Conservation (phyloP, 495 filamentous ascomycete genomes). For the Hypomontagnella monticulosa region DNA sequence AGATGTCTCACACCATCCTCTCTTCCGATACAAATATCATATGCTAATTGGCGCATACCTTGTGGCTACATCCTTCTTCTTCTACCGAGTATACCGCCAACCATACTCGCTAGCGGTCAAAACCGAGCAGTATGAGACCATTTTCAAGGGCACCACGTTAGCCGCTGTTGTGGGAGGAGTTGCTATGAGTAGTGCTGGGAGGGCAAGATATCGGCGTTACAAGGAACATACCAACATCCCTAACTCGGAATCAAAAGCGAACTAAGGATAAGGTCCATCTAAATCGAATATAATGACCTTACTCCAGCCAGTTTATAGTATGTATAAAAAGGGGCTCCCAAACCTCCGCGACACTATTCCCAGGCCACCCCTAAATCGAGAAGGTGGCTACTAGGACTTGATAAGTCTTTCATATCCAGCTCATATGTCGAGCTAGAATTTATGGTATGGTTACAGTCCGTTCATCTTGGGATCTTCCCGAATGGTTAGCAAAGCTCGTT, state of each 20-base stretch:
- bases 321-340: too few species aligned
- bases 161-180: constrained; percentile 13
- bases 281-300: too few species aligned
- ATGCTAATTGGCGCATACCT: constrained; percentile 20
- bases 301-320: too few species aligned
- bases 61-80: constrained; percentile 9
- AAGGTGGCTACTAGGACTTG: too few species aligned
- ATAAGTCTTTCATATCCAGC: too few species aligned
- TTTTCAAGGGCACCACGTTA: constrained; percentile 23
- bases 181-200: constrained; percentile 16
- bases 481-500: too few species aligned
- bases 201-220: constrained; percentile 22
- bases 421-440: too few species aligned
- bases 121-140: constrained; percentile 25
- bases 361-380: too few species aligned
- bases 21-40: constrained; percentile 14
- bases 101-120: constrained; percentile 13
- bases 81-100: constrained; percentile 20
- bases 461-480: too few species aligned
- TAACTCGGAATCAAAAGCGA: not conserved
- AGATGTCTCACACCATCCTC: not conserved
- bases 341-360: too few species aligned
- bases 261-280: too few species aligned
- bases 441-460: too few species aligned
- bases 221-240: not conserved